Evolutionary conservation across 345 rosid species (phyloP).

Genomic region (Nephelium lappaceum): DNA sequence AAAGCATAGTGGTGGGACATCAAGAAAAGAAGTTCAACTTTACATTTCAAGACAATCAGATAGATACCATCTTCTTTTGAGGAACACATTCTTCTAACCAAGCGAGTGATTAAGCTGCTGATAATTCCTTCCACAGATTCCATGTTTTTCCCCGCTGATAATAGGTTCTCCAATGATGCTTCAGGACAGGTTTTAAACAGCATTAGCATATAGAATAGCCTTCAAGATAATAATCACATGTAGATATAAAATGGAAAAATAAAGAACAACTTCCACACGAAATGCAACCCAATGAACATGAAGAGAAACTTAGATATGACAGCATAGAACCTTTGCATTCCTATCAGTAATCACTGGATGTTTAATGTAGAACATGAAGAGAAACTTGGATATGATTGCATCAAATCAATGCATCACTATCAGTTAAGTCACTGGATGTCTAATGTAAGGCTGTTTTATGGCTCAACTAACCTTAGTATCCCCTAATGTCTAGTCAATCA

Average conservation of each 20-base stretch:
- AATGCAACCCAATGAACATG: neutral
- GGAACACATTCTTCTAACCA: conserved; percentile 69
- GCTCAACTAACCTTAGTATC: conserved; percentile 5
- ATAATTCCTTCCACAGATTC: conserved; percentile 63
- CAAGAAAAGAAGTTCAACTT: neutral
- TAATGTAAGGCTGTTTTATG: neutral
- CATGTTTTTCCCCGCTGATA: conserved; percentile 46
- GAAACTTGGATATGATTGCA: too few relatives aligned
- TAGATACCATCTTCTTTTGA: conserved; percentile 53
- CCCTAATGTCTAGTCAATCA: neutral
- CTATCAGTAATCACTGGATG: neutral
- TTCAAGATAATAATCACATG: neutral
- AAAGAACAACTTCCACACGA: neutral
- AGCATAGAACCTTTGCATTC: neutral
- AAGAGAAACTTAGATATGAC: neutral
- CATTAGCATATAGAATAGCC: neutral
- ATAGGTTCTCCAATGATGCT: conserved; percentile 66
- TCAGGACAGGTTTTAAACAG: conserved; percentile 22
- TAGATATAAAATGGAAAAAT: neutral
- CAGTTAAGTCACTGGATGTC: neutral
- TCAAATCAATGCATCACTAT: too few relatives aligned
- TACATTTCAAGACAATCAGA: conserved; percentile 9
- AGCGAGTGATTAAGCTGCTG: conserved; percentile 52
- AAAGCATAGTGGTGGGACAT: neutral
- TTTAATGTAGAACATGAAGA: too few relatives aligned